Evolutionary conservation across 2,329 filamentous ascomycete species (phyloP).

Genomic region (Fusarium albidum): DNA sequence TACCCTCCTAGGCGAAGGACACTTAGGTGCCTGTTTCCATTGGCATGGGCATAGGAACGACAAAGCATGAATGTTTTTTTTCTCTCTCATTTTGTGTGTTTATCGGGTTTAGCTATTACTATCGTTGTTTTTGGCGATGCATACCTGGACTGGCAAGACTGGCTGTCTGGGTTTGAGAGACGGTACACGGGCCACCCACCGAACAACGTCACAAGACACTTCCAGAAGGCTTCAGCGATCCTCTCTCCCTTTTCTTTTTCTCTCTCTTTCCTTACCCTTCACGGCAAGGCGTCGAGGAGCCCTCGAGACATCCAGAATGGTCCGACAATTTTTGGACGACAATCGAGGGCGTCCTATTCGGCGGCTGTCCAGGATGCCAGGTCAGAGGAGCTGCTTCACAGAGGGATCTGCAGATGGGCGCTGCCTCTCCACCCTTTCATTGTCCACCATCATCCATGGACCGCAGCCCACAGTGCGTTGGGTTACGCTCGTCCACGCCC

Average conservation of each 20-base stretch:
- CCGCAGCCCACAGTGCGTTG: constrained; percentile 28
- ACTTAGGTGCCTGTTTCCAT: constrained; percentile 33
- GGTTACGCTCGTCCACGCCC: neutral
- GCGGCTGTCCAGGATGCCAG: constrained; percentile 21
- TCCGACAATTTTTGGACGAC: constrained; percentile 18
- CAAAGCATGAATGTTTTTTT: constrained; percentile 35
- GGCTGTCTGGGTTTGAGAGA: no score
- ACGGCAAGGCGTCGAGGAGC: constrained; percentile 21
- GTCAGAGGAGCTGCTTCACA: constrained; percentile 5
- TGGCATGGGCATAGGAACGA: constrained; percentile 37
- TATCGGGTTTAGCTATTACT: neutral
- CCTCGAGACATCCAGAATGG: constrained; percentile 19
- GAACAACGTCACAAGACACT: constrained; percentile 20
- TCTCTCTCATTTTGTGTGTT: constrained; percentile 28
- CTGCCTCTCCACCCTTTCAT: constrained; percentile 6
- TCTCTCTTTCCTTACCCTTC: constrained; percentile 24
- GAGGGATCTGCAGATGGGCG: constrained; percentile 30
- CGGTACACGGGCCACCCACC: neutral
- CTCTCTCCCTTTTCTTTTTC: neutral
- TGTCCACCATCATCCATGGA: constrained; percentile 24
- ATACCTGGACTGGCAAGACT: no score
- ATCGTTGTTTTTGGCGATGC: no score
- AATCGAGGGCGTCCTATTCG: constrained; percentile 27
- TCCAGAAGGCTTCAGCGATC: constrained; percentile 22
- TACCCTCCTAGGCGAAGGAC: constrained; percentile 43